A percentile compares a stretch with the other conserved stretches of the same genome.
Evolutionary conservation across 257 asterid genomes (phyloP).

Genomic region (Solanum neorickii): DNA sequence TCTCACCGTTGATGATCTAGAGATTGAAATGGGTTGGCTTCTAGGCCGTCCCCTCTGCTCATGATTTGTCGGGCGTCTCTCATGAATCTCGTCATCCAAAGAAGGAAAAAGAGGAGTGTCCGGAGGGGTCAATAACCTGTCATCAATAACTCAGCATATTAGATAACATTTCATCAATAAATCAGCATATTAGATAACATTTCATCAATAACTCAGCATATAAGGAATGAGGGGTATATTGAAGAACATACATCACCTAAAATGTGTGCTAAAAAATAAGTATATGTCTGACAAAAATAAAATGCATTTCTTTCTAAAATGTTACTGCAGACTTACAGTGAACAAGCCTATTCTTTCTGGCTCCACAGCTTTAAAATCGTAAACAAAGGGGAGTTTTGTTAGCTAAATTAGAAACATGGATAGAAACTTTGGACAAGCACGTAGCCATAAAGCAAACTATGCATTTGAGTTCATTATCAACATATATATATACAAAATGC

Average conservation of each 20-base stretch:
- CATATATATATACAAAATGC: background rate
- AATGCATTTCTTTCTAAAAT: background rate
- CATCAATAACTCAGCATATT: slow-evolving; percentile 2
- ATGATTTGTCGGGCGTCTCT: slow-evolving; percentile 32
- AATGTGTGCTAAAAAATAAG: background rate
- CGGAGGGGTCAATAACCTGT: slow-evolving; percentile 95
- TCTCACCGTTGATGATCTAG: slow-evolving; percentile 74
- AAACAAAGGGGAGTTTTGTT: background rate
- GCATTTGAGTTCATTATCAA: background rate
- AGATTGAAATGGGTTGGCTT: slow-evolving; percentile 77
- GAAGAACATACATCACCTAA: background rate
- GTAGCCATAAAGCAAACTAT: background rate
- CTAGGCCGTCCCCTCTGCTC: slow-evolving; percentile 81
- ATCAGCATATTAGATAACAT: slow-evolving; percentile 37
- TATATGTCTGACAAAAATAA: background rate
- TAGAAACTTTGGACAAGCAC: background rate
- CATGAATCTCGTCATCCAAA: slow-evolving; percentile 77
- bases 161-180: slow-evolving; percentile 44
- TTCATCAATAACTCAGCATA: slow-evolving; percentile 1
- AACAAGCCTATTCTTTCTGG: background rate
- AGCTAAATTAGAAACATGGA: background rate
- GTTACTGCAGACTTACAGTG: background rate
- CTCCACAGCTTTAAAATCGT: background rate
- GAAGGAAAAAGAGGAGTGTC: slow-evolving; percentile 92
- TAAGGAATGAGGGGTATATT: background rate